Evolutionary conservation across 306 rosid species (phyloP).

Genomic region (Citrullus amarus): DNA sequence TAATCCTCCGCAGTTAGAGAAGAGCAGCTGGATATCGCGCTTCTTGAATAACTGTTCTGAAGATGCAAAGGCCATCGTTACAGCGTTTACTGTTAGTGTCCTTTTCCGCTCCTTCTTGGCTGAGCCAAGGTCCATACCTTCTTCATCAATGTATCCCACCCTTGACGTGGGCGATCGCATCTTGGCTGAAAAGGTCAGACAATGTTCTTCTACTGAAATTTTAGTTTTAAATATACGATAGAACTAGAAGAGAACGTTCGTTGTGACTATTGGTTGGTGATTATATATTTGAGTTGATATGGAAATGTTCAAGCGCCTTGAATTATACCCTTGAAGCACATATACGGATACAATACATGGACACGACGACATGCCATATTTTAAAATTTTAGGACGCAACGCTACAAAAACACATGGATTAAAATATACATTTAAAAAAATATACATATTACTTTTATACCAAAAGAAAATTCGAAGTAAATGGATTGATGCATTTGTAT

Average conservation of each 20-base stretch:
- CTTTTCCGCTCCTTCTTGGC: constrained; percentile 70
- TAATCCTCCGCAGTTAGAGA: constrained; percentile 19
- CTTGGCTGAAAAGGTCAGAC: constrained; percentile 81
- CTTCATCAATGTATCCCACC: constrained; percentile 84
- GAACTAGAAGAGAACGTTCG: background rate
- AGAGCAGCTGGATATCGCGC: constrained; percentile 54
- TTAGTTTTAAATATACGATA: background rate
- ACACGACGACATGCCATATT: too few relatives aligned
- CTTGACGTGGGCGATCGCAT: constrained; percentile 87
- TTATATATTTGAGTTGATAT: background rate
- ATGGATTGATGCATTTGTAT: too few relatives aligned
- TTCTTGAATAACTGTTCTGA: constrained; percentile 44
- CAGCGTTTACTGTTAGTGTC: constrained; percentile 63
- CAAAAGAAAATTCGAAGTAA: too few relatives aligned
- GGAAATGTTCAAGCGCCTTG: background rate
- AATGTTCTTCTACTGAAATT: background rate
- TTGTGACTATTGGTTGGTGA: background rate
- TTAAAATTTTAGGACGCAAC: too few relatives aligned
- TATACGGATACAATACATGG: too few relatives aligned
- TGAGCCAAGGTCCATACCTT: constrained; percentile 88
- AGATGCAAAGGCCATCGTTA: constrained; percentile 71
- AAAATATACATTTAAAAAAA: too few relatives aligned
- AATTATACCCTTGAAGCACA: background rate
- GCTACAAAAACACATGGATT: too few relatives aligned
- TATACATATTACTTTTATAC: too few relatives aligned